Conservation (phyloP, 1,139 yeast genomes). For the Citeromyces siamensis region DNA sequence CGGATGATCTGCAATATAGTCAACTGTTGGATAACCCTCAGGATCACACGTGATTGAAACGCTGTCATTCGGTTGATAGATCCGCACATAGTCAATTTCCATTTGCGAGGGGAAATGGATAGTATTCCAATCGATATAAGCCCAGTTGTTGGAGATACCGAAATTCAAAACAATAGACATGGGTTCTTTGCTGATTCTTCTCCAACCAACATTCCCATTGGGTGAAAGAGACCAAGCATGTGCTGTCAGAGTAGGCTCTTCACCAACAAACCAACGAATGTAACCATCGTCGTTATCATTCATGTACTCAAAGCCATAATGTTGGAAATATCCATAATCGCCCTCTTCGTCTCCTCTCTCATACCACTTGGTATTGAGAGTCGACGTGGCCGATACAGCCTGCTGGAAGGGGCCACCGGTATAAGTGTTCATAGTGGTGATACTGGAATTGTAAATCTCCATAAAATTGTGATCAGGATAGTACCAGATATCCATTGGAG, state of each 20-base stretch:
- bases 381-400: slow-evolving; percentile 41
- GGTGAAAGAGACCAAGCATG: slow-evolving; percentile 37
- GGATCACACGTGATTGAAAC: slow-evolving; percentile 43
- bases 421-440: slow-evolving; percentile 39
- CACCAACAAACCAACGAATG: slow-evolving; percentile 64
- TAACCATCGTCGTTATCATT: slow-evolving; percentile 61
- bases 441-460: slow-evolving; percentile 30
- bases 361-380: slow-evolving; percentile 44
- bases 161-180: slow-evolving; percentile 46
- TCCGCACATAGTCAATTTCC: slow-evolving; percentile 41
- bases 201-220: slow-evolving; percentile 51
- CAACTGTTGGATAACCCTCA: slow-evolving; percentile 36
- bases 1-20: slow-evolving; percentile 35
- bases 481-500: slow-evolving; percentile 55
- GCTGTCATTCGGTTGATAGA: slow-evolving; percentile 41
- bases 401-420: slow-evolving; percentile 54
- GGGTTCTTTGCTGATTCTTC: slow-evolving; percentile 48
- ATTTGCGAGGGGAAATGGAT: slow-evolving; percentile 36
- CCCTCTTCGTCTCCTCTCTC: slow-evolving; percentile 27
- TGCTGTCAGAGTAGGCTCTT: slow-evolving; percentile 38
- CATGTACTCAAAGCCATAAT: slow-evolving; percentile 64
- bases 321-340: slow-evolving; percentile 36
- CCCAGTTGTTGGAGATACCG: slow-evolving; percentile 53
- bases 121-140: slow-evolving; percentile 46
- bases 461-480: slow-evolving; percentile 42